Percentiles rank a stretch among this genome's conserved stretches.
These are phyloP conservation scores for Fusarium buharicum DNA, from an alignment of 2,329 filamentous ascomycete species.

Conservation along the genomic window DNA sequence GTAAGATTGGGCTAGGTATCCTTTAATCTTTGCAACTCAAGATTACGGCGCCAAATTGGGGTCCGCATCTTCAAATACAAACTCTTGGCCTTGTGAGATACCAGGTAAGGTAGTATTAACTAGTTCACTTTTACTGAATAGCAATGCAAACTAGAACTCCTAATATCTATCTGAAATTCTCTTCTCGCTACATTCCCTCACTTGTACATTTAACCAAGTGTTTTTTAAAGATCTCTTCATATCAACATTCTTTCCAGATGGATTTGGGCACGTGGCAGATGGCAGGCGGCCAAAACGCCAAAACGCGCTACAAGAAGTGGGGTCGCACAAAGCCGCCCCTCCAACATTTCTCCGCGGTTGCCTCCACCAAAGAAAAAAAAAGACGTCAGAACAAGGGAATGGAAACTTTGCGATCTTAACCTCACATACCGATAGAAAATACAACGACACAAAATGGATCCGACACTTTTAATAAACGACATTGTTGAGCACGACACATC, in stretches of 20 bases:
- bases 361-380: slow-evolving; percentile 37
- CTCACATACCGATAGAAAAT: slow-evolving; percentile 4
- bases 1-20: too few species aligned
- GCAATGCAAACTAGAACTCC: too few species aligned
- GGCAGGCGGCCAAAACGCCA: slow-evolving; percentile 25
- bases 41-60: too few species aligned
- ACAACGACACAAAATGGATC: slow-evolving; percentile 47
- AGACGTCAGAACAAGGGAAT: slow-evolving; percentile 33
- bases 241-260: not conserved
- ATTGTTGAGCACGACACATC: slow-evolving; percentile 78
- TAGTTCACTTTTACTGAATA: too few species aligned
- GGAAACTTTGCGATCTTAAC: slow-evolving; percentile 8
- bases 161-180: too few species aligned
- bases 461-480: slow-evolving; percentile 74
- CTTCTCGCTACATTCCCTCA: too few species aligned
- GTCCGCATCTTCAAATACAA: too few species aligned
- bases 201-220: too few species aligned
- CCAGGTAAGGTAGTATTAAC: too few species aligned
- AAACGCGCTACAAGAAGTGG: slow-evolving; percentile 32
- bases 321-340: slow-evolving; percentile 32
- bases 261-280: slow-evolving; percentile 31
- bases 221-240: not conserved
- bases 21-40: too few species aligned
- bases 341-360: slow-evolving; percentile 34
- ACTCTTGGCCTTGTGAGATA: too few species aligned